phyloP scores from a whole-genome alignment of 495 filamentous ascomycete genomes.

The Articulospora tetracladia region DNA sequence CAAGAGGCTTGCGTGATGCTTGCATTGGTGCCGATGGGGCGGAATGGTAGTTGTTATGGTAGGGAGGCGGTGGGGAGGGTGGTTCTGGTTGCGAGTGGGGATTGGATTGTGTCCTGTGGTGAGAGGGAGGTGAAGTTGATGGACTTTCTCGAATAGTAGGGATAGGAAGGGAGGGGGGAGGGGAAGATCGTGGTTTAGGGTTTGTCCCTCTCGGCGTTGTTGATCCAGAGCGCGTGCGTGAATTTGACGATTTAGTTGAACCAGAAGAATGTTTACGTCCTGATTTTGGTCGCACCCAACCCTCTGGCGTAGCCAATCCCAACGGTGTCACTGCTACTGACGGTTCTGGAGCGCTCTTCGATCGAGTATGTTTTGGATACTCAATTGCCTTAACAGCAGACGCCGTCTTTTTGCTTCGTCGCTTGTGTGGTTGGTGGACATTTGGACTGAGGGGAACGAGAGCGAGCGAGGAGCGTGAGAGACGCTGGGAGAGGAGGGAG shows the following conservation, averaged over 20 bases:
- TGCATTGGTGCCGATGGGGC: background rate
- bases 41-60: background rate
- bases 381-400: background rate
- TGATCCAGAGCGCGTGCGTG: background rate
- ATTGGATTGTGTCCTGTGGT: background rate
- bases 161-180: background rate
- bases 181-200: background rate
- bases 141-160: background rate
- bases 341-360: constrained; percentile 15
- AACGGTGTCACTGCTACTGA: constrained; percentile 9
- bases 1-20: background rate
- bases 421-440: background rate
- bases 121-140: background rate
- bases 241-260: constrained; percentile 6
- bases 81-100: background rate
- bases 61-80: background rate
- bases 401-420: background rate
- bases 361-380: constrained; percentile 1
- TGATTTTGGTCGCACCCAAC: constrained; percentile 18
- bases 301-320: constrained; percentile 15
- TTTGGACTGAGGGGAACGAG: background rate
- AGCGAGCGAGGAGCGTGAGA: constrained; percentile 16
- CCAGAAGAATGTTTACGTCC: constrained; percentile 11
- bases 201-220: background rate
- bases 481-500: constrained; percentile 20